Evolutionary conservation across 2,329 filamentous ascomycete genomes (phyloP), one percentile per base, ranked within the genome.

Genomic region (Sporothrix phasma): DNA sequence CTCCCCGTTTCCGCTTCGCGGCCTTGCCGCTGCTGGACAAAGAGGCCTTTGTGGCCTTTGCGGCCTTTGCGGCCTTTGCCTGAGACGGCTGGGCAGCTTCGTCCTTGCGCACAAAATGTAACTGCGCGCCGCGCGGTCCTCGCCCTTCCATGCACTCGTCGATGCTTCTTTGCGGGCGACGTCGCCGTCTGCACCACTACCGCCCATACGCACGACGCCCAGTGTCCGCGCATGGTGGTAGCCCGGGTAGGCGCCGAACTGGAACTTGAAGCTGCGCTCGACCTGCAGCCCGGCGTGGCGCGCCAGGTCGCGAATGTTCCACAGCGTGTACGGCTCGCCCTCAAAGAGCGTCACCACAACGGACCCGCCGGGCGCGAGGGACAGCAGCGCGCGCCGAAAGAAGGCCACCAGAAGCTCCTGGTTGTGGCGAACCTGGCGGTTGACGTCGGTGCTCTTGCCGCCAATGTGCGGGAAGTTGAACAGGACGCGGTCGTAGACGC

Each of bases 381-480:
- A 79, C 1, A 75, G 74, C 24, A 80, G 74, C 1, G 82, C 80
- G 63, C 79, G 76, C 66, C 74, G 73, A 76, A 91, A 90, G 76
- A 90, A 90, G 49, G 79, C 78, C 15, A 89, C 86, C 41, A 91
- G 80, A 60, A 91, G 79, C 71, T 88, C 85, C 76, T 96, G 92
- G 77, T 99, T 97, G 74, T 90, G 85, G 64, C 94, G 86, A 15
- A 97, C 92, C 76, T 99, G 94, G 41, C 94, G 83, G 78, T 97
- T 97, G 64, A 97, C 88, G 77, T 97, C 92, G 69, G 88, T 97
- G 68, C 85, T 89, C 71, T 95, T 87, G 53, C 94, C 94, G 68
- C 94, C 94, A 3, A 95, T 89, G 77, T 99, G 94, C 41, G 94
- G 94, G 75, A 99, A 99, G 80, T 97, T 96, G 84, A 97, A 99